Evolutionary conservation across 2,329 filamentous ascomycete genomes (phyloP), one percentile per base, ranked within the genome.

Genomic region (Ceratocystis alfenasii): DNA sequence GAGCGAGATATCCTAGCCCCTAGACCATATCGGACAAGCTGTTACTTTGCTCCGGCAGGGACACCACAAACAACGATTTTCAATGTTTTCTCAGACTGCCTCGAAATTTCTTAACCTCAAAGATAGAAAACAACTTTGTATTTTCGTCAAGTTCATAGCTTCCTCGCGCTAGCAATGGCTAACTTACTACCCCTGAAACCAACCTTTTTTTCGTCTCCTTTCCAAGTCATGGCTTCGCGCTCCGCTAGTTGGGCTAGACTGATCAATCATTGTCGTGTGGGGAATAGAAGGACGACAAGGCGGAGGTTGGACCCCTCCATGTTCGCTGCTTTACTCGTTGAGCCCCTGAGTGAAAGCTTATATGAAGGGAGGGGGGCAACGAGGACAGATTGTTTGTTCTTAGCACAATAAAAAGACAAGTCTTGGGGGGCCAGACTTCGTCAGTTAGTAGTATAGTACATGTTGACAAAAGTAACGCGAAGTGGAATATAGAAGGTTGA

Each of bases 1-100:
- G 48, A 59, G 63, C 63, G 48, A 64, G 46, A 59, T 65, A 61
- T 28, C 64, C 45, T 61, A 44, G 45, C 55, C 64, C 55, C 64
- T 65, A 65, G 57, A 65, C 57, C 44, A 62, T 65, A 65, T 65
- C 64, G 64, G 64, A 65, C 33, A n/a, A 33, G 53, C 53, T 59
- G 28, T 59, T 33, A 7, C 33, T 59, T 5, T 3, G n/a, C 25
- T 3, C 3, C 1, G 53, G 2, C 5, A n/a, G 5, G 2, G 0
- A 1, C n/a, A 2, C 3, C 6, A 20, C n/a, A 20, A 50, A 7
- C 46, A 10, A n/a, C 5, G 17, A 12, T 41, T 41, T 41, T 41
- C 36, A 41, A 41, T 4, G 36, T 0, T 12, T 3, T 41, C 1
- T 1, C 10, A 4, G 36, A 4, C 36, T 12, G 36, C 10, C 36